These are phyloP conservation scores for Tylopilus sp. DNA, from an alignment of 768 basidiomycete species.

Conservation along the genomic window DNA sequence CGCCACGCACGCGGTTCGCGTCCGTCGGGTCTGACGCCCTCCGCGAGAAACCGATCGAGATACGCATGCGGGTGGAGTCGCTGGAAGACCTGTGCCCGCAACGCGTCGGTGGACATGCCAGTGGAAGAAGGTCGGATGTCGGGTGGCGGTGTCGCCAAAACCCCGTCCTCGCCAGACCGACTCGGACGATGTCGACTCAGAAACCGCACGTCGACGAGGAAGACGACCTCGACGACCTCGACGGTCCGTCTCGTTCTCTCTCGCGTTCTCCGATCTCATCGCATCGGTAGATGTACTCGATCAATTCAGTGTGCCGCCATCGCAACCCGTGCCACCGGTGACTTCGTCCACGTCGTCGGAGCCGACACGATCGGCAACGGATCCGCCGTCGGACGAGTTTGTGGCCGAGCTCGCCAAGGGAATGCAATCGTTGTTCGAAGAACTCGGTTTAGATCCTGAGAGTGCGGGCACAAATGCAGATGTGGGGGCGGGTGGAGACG, in stretches of 20 bases:
- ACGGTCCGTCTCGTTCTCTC: constrained; percentile 30
- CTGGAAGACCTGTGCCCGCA: constrained; percentile 59
- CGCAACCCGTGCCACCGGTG: constrained; percentile 7
- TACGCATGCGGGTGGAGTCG: constrained; percentile 87
- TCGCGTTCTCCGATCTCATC: constrained; percentile 10
- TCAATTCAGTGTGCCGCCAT: constrained; percentile 35
- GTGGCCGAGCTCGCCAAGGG: constrained; percentile 38
- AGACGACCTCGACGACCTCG: constrained; percentile 40
- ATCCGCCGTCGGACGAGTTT: constrained; percentile 31
- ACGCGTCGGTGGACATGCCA: constrained; percentile 21
- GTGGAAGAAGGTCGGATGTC: neutral
- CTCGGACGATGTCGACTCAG: neutral
- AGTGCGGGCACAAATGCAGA: constrained; percentile 11
- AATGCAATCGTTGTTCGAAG: constrained; percentile 43
- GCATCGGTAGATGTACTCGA: constrained; percentile 44
- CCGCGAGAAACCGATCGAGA: constrained; percentile 78
- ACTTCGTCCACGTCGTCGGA: constrained; percentile 20
- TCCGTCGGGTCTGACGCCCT: constrained; percentile 81
- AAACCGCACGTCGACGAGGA: constrained; percentile 31
- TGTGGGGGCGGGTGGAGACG: constrained; percentile 12
- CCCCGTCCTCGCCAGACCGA: neutral
- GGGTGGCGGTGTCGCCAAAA: neutral
- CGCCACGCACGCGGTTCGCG: constrained; percentile 68
- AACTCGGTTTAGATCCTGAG: constrained; percentile 9
- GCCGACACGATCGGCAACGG: neutral